phyloP scores from a whole-genome alignment of 768 basidiomycete genomes.

The Rhodotorula babjevae region DNA sequence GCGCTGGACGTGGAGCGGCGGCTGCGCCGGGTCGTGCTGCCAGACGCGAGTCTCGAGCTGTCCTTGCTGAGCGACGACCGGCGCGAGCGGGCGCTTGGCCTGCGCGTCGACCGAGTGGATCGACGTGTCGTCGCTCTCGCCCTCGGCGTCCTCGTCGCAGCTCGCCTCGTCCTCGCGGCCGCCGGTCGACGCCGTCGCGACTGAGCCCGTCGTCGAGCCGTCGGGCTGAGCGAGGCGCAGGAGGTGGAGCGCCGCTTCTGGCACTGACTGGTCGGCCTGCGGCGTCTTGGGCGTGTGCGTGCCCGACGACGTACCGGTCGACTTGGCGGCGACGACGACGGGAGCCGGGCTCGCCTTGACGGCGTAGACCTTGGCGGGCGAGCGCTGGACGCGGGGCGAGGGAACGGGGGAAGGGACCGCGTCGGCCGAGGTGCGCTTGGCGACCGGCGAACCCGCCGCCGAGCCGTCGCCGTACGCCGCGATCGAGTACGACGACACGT shows the following conservation, averaged over 20 bases:
- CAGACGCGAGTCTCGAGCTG: conserved; percentile 29
- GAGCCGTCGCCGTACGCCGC: conserved; percentile 15
- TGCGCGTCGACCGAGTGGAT: conserved; percentile 29
- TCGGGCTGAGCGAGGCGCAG: conserved; percentile 34
- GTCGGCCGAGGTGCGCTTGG: not conserved
- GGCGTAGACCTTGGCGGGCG: not conserved
- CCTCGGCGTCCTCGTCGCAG: conserved; percentile 36
- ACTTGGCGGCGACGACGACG: not conserved
- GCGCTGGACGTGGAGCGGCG: conserved; percentile 25
- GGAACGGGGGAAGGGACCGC: not conserved
- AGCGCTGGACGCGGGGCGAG: not conserved
- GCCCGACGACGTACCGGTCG: not conserved
- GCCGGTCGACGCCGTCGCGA: conserved; percentile 28
- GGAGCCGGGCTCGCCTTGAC: too few species aligned
- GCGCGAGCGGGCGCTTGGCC: conserved; percentile 1
- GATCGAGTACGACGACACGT: conserved; percentile 15
- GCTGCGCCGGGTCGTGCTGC: conserved; percentile 23
- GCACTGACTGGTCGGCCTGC: conserved; percentile 30
- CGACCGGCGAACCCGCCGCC: not conserved
- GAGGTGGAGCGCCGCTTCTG: conserved; percentile 34
- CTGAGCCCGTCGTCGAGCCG: conserved; percentile 22
- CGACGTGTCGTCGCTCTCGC: conserved; percentile 37
- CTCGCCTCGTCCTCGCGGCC: conserved; percentile 11
- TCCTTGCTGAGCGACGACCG: not conserved
- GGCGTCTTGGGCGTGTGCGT: conserved; percentile 1